Evolutionary conservation across 2,329 filamentous ascomycete genomes (phyloP).

Genomic region (Colletotrichum cordylinicola): DNA sequence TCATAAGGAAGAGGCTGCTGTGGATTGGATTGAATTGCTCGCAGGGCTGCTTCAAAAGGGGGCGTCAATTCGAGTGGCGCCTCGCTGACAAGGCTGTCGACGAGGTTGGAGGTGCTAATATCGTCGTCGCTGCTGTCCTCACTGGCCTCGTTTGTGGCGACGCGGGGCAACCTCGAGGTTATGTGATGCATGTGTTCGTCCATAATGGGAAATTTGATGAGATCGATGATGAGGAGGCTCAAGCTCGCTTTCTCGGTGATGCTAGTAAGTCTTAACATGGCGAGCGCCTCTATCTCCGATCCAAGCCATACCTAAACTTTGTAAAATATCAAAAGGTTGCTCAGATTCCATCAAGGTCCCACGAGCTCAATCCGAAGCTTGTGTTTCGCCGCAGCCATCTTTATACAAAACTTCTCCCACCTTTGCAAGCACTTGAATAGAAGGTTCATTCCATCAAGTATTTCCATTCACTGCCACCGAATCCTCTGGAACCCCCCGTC

Average conservation of each 20-base stretch:
- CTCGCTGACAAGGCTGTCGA: neutral
- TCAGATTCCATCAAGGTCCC: neutral
- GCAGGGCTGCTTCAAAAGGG: neutral
- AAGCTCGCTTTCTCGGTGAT: neutral
- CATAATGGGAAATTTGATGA: neutral
- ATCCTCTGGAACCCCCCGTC: neutral
- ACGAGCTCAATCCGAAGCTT: neutral
- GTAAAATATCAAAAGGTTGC: neutral
- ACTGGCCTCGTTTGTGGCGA: neutral
- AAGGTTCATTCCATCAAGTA: rapidly evolving
- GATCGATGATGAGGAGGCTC: neutral
- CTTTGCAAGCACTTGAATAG: neutral
- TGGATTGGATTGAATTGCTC: neutral
- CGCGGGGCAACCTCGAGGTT: neutral
- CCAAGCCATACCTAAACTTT: neutral
- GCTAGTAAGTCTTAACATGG: neutral
- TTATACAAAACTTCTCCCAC: neutral
- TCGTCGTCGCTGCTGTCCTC: too few species aligned
- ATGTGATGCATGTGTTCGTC: neutral
- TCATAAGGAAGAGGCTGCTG: neutral
- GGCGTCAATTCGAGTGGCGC: neutral
- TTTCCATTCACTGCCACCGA: neutral
- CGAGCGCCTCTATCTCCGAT: neutral
- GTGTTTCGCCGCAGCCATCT: neutral
- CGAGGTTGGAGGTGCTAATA: neutral